phyloP scores from a whole-genome alignment of 129 eudicot species.

The Chrysanthemum makinoi region DNA sequence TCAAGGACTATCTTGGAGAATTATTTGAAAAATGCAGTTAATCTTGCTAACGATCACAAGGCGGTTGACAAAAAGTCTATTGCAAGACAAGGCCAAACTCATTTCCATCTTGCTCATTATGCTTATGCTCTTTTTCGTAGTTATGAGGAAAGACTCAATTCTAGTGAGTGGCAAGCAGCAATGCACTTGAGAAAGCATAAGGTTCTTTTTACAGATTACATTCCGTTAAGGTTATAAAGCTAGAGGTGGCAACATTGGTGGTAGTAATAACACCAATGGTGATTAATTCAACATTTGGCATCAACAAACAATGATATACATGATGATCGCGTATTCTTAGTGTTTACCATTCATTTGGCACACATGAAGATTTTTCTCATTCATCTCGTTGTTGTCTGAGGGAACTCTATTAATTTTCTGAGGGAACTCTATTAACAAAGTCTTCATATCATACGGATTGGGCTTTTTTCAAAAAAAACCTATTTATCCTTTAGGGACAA shows the following conservation, averaged over 20 bases:
- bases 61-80: slow-evolving; percentile 47
- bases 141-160: slow-evolving; percentile 82
- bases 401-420: too few species aligned
- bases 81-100: slow-evolving; percentile 71
- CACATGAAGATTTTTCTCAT: too few species aligned
- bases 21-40: slow-evolving; percentile 86
- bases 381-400: too few species aligned
- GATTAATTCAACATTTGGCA: too few species aligned
- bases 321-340: too few species aligned
- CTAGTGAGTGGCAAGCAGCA: slow-evolving; percentile 98
- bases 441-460: too few species aligned
- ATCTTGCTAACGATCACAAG: slow-evolving; percentile 54
- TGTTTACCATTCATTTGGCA: too few species aligned
- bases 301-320: too few species aligned
- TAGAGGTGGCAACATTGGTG: not conserved
- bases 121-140: slow-evolving; percentile 91
- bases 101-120: slow-evolving; percentile 96
- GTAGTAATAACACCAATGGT: too few species aligned
- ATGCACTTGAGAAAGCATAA: slow-evolving; percentile 90
- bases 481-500: too few species aligned
- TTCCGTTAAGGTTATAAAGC: not conserved
- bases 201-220: slow-evolving; percentile 34
- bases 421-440: too few species aligned
- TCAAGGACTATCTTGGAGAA: slow-evolving; percentile 91
- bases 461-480: too few species aligned